Percentiles rank a stretch among this genome's conserved stretches.
Evolutionary conservation across 2,329 filamentous ascomycete genomes (phyloP).

Genomic region (Hypomyces rosellus): DNA sequence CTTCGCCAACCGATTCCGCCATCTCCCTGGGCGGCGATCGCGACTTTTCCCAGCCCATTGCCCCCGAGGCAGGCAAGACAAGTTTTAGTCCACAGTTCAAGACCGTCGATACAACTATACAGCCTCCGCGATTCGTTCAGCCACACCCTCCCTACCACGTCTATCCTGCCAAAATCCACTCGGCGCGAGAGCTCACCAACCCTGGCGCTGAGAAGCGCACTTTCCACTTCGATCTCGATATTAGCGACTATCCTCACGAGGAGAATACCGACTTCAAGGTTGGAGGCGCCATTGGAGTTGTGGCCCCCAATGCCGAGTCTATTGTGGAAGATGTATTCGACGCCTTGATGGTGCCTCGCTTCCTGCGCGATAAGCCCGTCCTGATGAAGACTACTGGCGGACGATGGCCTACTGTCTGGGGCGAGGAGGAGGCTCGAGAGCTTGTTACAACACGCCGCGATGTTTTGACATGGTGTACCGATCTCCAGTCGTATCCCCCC

Average conservation of each 20-base stretch:
- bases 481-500: slow-evolving; percentile 87
- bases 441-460: slow-evolving; percentile 86
- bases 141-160: slow-evolving; percentile 92
- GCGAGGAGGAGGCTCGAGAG: slow-evolving; percentile 76
- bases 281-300: slow-evolving; percentile 89
- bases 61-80: slow-evolving; percentile 6
- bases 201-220: slow-evolving; percentile 91
- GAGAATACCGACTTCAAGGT: slow-evolving; percentile 89
- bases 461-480: slow-evolving; percentile 90
- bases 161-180: slow-evolving; percentile 80
- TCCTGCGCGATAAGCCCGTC: slow-evolving; percentile 77
- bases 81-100: slow-evolving; percentile 16
- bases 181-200: slow-evolving; percentile 78
- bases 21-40: slow-evolving; percentile 36
- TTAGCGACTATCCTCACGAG: slow-evolving; percentile 88
- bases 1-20: slow-evolving; percentile 45
- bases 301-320: slow-evolving; percentile 73
- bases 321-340: slow-evolving; percentile 82
- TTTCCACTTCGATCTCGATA: slow-evolving; percentile 94
- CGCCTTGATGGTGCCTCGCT: slow-evolving; percentile 71
- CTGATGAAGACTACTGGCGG: slow-evolving; percentile 72
- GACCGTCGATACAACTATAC: slow-evolving; percentile 51
- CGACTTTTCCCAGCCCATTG: slow-evolving; percentile 13
- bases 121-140: slow-evolving; percentile 85
- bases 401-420: slow-evolving; percentile 97